Evolutionary conservation across 148 eudicot species (phyloP), one percentile per base, ranked within the genome.

Genomic region (Camellia lanceoleosa): DNA sequence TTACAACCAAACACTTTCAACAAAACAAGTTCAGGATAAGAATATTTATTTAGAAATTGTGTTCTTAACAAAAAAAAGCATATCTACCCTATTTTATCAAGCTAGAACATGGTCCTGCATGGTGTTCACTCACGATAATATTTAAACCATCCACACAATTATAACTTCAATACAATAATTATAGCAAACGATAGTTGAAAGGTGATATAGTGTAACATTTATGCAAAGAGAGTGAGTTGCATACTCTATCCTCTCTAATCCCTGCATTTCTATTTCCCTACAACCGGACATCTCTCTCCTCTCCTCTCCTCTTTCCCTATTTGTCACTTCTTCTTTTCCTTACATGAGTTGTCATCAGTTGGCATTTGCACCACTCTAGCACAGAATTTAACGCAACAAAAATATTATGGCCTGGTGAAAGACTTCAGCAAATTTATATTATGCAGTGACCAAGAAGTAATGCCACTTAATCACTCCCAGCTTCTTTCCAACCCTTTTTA

Each of bases 1-100:
- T 55, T 73, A 18, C n/a, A 72, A 43, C 11, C 8, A 65, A 5
- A n/a, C 74, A 79, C 43, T 78, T 68, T 7, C 73, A 79, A 60
- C 5, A 56, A 67, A 78, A 16, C 38, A 78, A 49, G 60, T 67
- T 13, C 41, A 76, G 18, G 19, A 74, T 16, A 20, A 2, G 7
- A 51, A 60, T 19, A 58, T 63, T 19, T 9, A 70, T 9, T n/a
- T 44, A 42, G 2, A 70, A 19, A 13, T 70, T 70, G 38, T 47
- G 54, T 11, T 11, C 46, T 46, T 46, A 46, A 54, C 47, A 70
- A n/a, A 20, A 71, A 15, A 18, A 4, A 60, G 12, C 15, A 60
- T 15, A 23, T 71, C 9, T 71, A 71, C 7, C 3, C 38, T 46
- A 51, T 71, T 20, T 71, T 19, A 71, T 71, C 43, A 12, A 71